phyloP scores from a whole-genome alignment of 441 rosid species.

The Gossypium schwendimanii region DNA sequence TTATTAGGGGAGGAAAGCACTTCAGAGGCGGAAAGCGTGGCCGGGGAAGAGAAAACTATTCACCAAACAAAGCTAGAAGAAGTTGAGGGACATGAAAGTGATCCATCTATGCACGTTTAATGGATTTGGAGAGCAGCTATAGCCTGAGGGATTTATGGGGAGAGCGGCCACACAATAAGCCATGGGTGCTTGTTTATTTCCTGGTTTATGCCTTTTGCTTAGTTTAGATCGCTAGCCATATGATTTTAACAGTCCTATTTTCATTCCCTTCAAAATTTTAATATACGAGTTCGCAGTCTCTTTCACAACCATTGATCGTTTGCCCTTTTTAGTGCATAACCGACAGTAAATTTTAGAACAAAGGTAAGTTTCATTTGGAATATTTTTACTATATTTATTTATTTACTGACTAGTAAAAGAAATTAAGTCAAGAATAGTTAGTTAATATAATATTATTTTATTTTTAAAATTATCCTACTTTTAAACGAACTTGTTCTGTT shows the following conservation, averaged over 20 bases:
- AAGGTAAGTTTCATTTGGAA: too few species aligned
- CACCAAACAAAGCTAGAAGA: constrained; percentile 56
- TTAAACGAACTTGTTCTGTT: too few species aligned
- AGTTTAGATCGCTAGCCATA: neutral
- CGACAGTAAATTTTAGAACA: too few species aligned
- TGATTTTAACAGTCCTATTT: neutral
- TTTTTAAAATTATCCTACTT: too few species aligned
- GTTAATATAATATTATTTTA: too few species aligned
- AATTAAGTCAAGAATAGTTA: too few species aligned
- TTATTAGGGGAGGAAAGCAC: constrained; percentile 58
- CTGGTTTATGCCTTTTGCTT: neutral
- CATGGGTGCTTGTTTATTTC: neutral
- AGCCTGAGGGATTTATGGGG: neutral
- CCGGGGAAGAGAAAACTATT: constrained; percentile 43
- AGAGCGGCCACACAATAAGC: neutral
- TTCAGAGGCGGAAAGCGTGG: constrained; percentile 50
- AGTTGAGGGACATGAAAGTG: constrained; percentile 17
- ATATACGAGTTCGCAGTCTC: neutral
- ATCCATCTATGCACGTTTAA: neutral
- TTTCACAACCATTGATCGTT: too few species aligned
- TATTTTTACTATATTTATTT: too few species aligned
- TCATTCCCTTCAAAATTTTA: neutral
- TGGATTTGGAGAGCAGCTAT: neutral
- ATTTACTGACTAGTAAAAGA: too few species aligned
- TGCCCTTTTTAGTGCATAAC: too few species aligned